Evolutionary conservation across 2,329 filamentous ascomycete species (phyloP), one percentile per base, ranked within the genome.

Genomic region (Raffaelea ambrosiae): DNA sequence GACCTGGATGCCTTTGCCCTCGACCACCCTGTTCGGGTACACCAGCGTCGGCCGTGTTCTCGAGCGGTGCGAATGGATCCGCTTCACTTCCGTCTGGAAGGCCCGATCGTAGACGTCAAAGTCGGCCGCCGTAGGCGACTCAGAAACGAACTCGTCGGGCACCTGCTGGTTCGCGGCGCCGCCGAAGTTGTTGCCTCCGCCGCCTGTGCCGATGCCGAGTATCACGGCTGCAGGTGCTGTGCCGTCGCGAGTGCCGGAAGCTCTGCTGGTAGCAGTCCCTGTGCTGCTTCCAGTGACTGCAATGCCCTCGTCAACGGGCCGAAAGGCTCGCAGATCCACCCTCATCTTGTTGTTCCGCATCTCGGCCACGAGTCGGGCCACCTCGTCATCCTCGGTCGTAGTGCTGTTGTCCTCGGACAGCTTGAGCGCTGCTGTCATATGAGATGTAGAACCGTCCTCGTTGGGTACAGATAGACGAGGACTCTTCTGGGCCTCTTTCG

Each of bases 81-180:
- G 77, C 50, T 84, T 77, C 23, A 93, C 78, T 66, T 96, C 88
- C 51, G 86, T 79, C 59, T 87, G 81, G 61, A 95, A 96, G 0
- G 91, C 91, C 1, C 77, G 80, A 62, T 95, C 88, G 63, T 95
- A 96, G 49, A 97, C 84, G 59, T 93, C 83, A 57, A 88, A 88
- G 51, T 94, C 88, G 5, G 87, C 86, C 1, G 83, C 84, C 0
- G 84, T 84, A 3, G 91, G 91, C 1, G 87, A 94, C 64, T 95
- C 89, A 26, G 86, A 87, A 38, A 95, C 82, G 4, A 84, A 62
- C 20, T 16, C 49, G 2, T 44, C 40, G 3, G 65, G 64, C 14
- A 64, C 65, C 13, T 63, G 54, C n/a, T 67, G 65, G 10, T 61
- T 55, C 21, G 65, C 61, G 47, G 67, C 64, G 38, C 59, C 61